A percentile compares a stretch with the other conserved stretches of the same genome.
These are phyloP conservation scores for Alternaria rosae DNA, from an alignment of 2,329 filamentous ascomycete species.

Conservation along the genomic window DNA sequence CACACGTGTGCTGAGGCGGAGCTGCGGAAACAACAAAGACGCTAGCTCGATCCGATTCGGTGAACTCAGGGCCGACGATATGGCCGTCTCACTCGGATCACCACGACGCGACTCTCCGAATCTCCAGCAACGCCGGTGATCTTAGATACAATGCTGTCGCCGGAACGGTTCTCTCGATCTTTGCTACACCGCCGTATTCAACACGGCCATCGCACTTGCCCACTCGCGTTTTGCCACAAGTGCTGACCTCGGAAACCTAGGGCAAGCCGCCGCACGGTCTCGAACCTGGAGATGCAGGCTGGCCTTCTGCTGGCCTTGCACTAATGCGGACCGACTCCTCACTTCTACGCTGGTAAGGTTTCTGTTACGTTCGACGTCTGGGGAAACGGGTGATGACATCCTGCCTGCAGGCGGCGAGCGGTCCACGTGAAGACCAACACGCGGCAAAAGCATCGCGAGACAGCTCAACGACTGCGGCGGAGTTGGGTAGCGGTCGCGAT, in stretches of 20 bases:
- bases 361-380: constrained; percentile 23
- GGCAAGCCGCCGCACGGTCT: constrained; percentile 7
- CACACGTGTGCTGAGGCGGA: constrained; percentile 29
- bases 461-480: constrained; percentile 8
- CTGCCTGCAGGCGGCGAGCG: constrained; percentile 12
- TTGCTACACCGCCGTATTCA: not conserved
- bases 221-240: not conserved
- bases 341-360: not conserved
- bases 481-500: constrained; percentile 19
- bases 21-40: constrained; percentile 9
- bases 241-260: constrained; percentile 3
- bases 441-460: constrained; percentile 3
- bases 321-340: constrained; percentile 19
- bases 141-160: not conserved
- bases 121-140: not conserved
- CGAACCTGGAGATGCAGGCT: constrained; percentile 11
- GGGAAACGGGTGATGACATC: constrained; percentile 12
- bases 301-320: constrained; percentile 5
- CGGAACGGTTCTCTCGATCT: not conserved
- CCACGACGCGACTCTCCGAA: constrained; percentile 7
- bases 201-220: not conserved
- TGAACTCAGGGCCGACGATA: constrained; percentile 5
- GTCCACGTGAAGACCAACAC: constrained; percentile 11
- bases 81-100: constrained; percentile 5
- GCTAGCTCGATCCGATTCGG: constrained; percentile 17